Evolutionary conservation across 2,329 filamentous ascomycete species (phyloP), one percentile per base, ranked within the genome.

Genomic region (Reticulascus tulasneorum): DNA sequence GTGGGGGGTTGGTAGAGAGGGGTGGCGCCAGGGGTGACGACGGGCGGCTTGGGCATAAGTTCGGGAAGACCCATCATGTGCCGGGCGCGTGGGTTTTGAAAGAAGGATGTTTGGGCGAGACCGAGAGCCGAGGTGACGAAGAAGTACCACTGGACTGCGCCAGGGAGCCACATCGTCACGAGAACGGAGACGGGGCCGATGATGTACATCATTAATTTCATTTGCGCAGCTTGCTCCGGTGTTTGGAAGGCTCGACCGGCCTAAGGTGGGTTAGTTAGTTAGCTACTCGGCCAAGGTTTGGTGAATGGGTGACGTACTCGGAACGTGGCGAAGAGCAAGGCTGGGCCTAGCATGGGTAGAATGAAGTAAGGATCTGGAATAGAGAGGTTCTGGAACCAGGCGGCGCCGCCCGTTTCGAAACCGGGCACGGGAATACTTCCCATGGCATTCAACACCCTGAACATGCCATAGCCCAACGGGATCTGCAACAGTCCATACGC

Each of bases 381-480:
- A 1, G 87, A 82, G 44, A 98, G 62, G 58, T 97, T 85, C 2
- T 67, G 63, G 47, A 97, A 76, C 93, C 93, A 98, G 25, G 81
- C 63, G 23, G 81, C 63, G 4, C 86, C 82, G 21, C 85, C 86
- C 2, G 64, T 66, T 49, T 86, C 76, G 46, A 97, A 60, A 1
- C 79, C 82, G 0, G 91, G 91, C 6, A 96, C 87, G 5, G 91
- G 91, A 30, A 97, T 65, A 16, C 69, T 59, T 2, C 78, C 62
- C 84, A 95, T 94, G 47, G 73, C 81, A 35, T 78, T 74, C 45
- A 94, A 59, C 29, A 91, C 68, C 42, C 85, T 79, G 70, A 91
- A 97, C 41, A 84, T 81, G 50, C 89, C 88, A 58, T 80, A 88
- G 42, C 84, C 85, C 46, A 94, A 69, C 6, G 89, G 81, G 10